phyloP scores from a whole-genome alignment of 2,329 filamentous ascomycete species.

The Aspergillus felis region DNA sequence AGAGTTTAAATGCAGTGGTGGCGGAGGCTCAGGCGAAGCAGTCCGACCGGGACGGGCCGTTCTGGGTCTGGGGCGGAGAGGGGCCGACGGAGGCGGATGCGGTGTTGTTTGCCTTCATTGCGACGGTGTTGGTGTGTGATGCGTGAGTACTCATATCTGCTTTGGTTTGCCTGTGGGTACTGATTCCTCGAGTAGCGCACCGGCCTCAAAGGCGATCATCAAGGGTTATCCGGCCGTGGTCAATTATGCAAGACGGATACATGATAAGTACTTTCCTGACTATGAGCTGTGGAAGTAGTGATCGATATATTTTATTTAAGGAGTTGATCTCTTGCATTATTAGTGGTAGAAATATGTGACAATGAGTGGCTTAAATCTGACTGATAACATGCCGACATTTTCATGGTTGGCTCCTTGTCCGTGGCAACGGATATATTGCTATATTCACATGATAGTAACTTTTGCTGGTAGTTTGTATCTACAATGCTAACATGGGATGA shows the following conservation, averaged over 20 bases:
- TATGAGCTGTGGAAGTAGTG: slow-evolving; percentile 42
- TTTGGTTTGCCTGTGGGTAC: neutral
- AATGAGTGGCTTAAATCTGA: no score
- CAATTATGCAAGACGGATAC: slow-evolving; percentile 56
- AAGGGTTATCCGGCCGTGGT: slow-evolving; percentile 47
- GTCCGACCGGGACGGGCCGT: slow-evolving; percentile 35
- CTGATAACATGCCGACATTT: no score
- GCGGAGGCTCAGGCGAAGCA: slow-evolving; percentile 31
- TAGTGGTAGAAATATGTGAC: no score
- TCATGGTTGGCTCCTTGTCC: no score
- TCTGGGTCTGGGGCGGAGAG: slow-evolving; percentile 56
- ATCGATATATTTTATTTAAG: neutral
- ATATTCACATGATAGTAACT: neutral
- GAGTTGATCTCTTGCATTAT: neutral
- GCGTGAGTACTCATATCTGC: slow-evolving; percentile 44
- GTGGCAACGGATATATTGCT: neutral
- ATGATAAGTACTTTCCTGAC: slow-evolving; percentile 55
- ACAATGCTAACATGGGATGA: neutral
- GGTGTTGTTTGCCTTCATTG: slow-evolving; percentile 56
- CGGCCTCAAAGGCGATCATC: slow-evolving; percentile 45
- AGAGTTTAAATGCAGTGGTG: slow-evolving; percentile 46
- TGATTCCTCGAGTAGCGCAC: slow-evolving; percentile 36
- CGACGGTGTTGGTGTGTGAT: slow-evolving; percentile 48
- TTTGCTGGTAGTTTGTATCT: neutral
- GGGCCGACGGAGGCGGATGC: slow-evolving; percentile 57